Evolutionary conservation across 352 stramenopile genomes (phyloP).

Genomic region (Globisporangium perplexum): DNA sequence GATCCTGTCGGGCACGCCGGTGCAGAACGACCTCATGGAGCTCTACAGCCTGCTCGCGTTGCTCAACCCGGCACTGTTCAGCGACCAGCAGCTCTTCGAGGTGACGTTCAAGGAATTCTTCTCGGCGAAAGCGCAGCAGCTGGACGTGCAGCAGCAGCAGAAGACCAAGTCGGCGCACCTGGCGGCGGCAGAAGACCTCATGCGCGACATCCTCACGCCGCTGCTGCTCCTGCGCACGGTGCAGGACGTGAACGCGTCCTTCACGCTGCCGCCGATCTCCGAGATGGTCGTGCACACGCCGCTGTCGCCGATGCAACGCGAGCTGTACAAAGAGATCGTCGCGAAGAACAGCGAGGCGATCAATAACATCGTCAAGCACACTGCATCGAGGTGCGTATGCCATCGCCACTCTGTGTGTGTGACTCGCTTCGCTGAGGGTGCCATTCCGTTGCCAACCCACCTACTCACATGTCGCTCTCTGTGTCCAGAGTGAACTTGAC

Average conservation of each 20-base stretch:
- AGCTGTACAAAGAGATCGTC: conserved; percentile 80
- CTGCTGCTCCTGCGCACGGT: conserved; percentile 62
- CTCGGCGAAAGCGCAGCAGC: conserved; percentile 53
- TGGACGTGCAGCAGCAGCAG: conserved; percentile 13
- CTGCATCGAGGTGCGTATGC: conserved; percentile 5
- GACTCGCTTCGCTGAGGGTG: no score
- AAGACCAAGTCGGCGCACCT: conserved; percentile 22
- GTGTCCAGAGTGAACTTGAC: conserved; percentile 77
- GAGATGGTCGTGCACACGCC: conserved; percentile 77
- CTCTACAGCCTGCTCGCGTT: conserved; percentile 74
- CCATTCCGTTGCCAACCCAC: no score
- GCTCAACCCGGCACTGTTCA: conserved; percentile 85
- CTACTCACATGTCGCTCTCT: no score
- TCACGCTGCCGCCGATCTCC: conserved; percentile 62
- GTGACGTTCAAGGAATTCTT: conserved; percentile 52
- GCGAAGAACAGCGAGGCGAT: conserved; percentile 51
- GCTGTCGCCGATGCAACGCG: conserved; percentile 72
- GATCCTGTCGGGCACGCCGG: conserved; percentile 81
- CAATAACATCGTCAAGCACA: conserved; percentile 32
- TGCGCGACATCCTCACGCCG: conserved; percentile 51
- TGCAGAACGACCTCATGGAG: conserved; percentile 85
- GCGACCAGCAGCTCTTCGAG: conserved; percentile 44
- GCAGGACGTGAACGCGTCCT: conserved; percentile 59
- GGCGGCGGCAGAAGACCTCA: conserved; percentile 33
- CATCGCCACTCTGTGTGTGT: no score